These are phyloP conservation scores for Starmerella tilneyi DNA, from an alignment of 805 yeast species.

Conservation along the genomic window DNA sequence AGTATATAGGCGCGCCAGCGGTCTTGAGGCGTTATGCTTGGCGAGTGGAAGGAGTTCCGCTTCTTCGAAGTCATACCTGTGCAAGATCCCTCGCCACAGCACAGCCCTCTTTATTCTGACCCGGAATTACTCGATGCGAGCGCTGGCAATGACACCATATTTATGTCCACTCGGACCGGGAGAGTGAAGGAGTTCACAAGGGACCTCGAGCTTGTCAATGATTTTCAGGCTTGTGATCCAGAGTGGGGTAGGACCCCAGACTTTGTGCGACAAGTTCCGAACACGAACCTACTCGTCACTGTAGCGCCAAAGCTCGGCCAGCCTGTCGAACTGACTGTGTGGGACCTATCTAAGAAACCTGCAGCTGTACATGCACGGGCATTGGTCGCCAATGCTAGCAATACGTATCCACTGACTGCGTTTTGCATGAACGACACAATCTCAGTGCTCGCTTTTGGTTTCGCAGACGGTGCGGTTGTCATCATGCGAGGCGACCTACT, in stretches of 20 bases:
- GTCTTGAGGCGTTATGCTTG: constrained; percentile 9
- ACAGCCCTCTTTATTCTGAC: constrained; percentile 66
- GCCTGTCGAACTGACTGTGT: constrained; percentile 58
- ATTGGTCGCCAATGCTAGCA: constrained; percentile 48
- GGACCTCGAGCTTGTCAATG: constrained; percentile 38
- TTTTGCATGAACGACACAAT: constrained; percentile 46
- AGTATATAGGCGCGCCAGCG: too few relatives aligned
- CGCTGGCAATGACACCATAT: constrained; percentile 42
- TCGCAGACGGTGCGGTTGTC: constrained; percentile 72
- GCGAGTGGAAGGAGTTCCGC: constrained; percentile 67
- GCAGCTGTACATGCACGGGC: constrained; percentile 14
- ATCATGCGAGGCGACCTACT: constrained; percentile 78
- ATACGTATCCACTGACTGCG: constrained; percentile 68
- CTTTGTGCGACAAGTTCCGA: constrained; percentile 41
- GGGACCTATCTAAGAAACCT: constrained; percentile 44
- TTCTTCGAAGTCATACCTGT: constrained; percentile 78
- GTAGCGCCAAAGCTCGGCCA: constrained; percentile 61
- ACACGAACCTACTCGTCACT: constrained; percentile 49
- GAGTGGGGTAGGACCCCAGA: constrained; percentile 56
- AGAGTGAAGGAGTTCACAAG: constrained; percentile 47
- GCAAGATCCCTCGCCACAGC: constrained; percentile 65
- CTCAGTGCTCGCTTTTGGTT: constrained; percentile 64
- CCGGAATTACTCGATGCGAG: constrained; percentile 56
- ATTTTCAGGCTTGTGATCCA: constrained; percentile 46
- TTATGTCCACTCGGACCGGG: constrained; percentile 47